phyloP scores from a whole-genome alignment of 73 alveolate genomes.

The Effrenium voratum region DNA sequence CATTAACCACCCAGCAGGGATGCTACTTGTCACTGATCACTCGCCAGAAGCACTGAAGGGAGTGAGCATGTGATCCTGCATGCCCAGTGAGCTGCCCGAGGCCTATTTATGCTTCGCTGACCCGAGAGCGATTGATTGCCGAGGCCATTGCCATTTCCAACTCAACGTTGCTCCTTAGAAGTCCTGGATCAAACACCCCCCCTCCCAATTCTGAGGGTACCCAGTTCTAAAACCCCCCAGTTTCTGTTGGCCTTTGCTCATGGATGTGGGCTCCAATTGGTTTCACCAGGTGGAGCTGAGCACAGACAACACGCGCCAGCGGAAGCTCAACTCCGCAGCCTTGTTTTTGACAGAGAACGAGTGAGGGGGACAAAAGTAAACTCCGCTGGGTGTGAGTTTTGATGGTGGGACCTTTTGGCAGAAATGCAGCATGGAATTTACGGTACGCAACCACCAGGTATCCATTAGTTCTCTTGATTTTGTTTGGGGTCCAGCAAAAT shows the following conservation, averaged over 20 bases:
- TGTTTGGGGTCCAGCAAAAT: no score
- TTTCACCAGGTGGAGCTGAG: slow-evolving; percentile 68
- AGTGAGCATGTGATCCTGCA: no score
- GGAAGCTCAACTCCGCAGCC: slow-evolving; percentile 93
- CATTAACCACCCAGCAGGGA: no score
- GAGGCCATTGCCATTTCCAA: slow-evolving; percentile 72
- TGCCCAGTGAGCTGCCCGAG: not conserved
- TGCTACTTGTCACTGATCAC: no score
- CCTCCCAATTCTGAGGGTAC: not conserved
- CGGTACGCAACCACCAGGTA: no score
- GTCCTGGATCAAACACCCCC: not conserved
- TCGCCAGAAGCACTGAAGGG: no score
- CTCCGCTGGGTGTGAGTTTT: no score
- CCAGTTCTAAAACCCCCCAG: not conserved
- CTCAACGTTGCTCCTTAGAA: not conserved
- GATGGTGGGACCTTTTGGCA: no score
- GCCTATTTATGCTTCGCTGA: slow-evolving; percentile 90
- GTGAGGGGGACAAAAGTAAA: slow-evolving; percentile 6
- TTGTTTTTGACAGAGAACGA: slow-evolving; percentile 92
- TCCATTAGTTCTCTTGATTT: no score
- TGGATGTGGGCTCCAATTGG: not conserved
- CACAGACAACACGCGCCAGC: slow-evolving; percentile 92
- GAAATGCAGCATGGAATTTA: no score
- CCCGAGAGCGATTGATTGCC: slow-evolving; percentile 87
- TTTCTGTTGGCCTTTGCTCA: not conserved